These are phyloP conservation scores for Penicillium cinerascens DNA, from an alignment of 495 filamentous ascomycete genomes.

Conservation along the genomic window DNA sequence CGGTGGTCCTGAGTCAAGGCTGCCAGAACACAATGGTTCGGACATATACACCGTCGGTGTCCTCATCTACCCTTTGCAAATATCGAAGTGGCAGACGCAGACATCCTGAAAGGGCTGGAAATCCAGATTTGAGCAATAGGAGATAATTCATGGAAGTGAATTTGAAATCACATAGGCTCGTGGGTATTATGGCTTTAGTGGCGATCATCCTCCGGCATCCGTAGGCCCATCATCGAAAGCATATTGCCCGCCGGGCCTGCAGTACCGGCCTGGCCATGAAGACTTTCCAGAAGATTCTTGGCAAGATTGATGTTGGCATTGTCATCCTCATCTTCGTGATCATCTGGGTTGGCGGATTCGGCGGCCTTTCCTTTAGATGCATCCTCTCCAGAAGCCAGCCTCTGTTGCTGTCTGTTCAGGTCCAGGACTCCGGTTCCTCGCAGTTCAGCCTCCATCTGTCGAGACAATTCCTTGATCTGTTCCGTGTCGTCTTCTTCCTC, in stretches of 20 bases:
- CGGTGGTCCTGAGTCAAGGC: background rate
- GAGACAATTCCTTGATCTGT: constrained; percentile 68
- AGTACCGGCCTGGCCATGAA: constrained; percentile 82
- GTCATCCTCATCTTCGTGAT: constrained; percentile 51
- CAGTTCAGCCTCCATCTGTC: constrained; percentile 79
- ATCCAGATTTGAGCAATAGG: background rate
- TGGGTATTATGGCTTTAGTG: background rate
- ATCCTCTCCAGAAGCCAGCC: constrained; percentile 11
- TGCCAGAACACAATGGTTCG: background rate
- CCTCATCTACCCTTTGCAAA: background rate
- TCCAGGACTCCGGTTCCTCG: constrained; percentile 70
- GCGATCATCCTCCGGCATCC: constrained; percentile 72
- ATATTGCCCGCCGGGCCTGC: constrained; percentile 84
- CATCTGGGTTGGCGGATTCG: constrained; percentile 9
- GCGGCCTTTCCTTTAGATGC: constrained; percentile 25
- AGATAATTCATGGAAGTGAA: background rate
- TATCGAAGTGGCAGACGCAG: background rate
- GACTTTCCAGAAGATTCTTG: constrained; percentile 86
- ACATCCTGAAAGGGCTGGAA: background rate
- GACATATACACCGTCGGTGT: background rate
- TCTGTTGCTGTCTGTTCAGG: constrained; percentile 47
- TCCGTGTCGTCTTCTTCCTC: constrained; percentile 58
- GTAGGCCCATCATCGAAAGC: constrained; percentile 77
- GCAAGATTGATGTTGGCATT: constrained; percentile 83
- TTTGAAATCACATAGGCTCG: too few species aligned